A percentile compares a stretch with the other conserved stretches of the same genome.
phyloP scores from a whole-genome alignment of 352 stramenopile genomes.

The Peronospora destructor region DNA sequence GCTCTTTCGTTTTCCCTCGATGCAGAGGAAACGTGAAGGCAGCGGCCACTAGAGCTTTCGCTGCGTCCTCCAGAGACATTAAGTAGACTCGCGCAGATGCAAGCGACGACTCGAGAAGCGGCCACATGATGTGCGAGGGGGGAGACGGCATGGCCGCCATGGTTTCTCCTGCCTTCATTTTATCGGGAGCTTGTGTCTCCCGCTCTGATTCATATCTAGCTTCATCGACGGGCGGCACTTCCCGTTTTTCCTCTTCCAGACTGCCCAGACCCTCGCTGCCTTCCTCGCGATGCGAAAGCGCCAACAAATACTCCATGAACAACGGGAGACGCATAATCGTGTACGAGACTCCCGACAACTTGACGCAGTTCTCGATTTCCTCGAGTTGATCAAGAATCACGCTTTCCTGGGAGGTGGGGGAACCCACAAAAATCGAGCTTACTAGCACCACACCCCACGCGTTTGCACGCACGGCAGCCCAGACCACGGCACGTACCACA shows the following conservation, averaged over 20 bases:
- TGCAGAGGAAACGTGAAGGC: slow-evolving; percentile 57
- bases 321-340: slow-evolving; percentile 59
- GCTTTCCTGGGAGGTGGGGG: slow-evolving; percentile 23
- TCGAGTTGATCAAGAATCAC: slow-evolving; percentile 45
- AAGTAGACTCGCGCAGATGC: slow-evolving; percentile 39
- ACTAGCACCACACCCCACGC: slow-evolving; percentile 70
- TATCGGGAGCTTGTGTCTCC: slow-evolving; percentile 6
- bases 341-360: slow-evolving; percentile 49
- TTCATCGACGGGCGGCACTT: slow-evolving; percentile 4
- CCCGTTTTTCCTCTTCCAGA: slow-evolving; percentile 30
- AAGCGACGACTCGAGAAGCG: slow-evolving; percentile 37
- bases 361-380: slow-evolving; percentile 57
- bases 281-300: slow-evolving; percentile 31
- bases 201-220: slow-evolving; percentile 9
- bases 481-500: slow-evolving; percentile 44
- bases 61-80: slow-evolving; percentile 50
- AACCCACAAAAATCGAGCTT: slow-evolving; percentile 56
- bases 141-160: slow-evolving; percentile 11
- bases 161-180: slow-evolving; percentile 8
- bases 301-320: slow-evolving; percentile 78
- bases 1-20: slow-evolving; percentile 29
- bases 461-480: slow-evolving; percentile 40
- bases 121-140: slow-evolving; percentile 31
- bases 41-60: slow-evolving; percentile 41
- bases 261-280: slow-evolving; percentile 8